Conservation (phyloP, 495 filamentous ascomycete genomes). For the Ascodesmis nigricans region DNA sequence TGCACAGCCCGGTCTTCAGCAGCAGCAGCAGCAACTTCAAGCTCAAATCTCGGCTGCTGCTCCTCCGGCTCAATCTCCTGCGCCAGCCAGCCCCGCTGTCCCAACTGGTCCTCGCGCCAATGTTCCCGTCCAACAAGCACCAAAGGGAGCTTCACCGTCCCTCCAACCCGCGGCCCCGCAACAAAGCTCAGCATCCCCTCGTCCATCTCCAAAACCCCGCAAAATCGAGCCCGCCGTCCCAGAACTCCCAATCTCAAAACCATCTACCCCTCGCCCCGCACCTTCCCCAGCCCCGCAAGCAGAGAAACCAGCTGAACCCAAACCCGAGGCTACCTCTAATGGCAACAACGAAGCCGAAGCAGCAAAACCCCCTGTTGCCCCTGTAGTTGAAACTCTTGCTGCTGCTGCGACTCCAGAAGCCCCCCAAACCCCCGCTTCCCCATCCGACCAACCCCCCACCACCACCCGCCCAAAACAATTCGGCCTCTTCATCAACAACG, state of each 20-base stretch:
- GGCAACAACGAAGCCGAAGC: conserved; percentile 28
- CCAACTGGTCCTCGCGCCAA: conserved; percentile 19
- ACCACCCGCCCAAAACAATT: conserved; percentile 26
- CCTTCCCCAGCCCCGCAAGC: conserved; percentile 18
- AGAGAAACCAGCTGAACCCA: conserved; percentile 6
- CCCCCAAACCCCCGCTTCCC: conserved; percentile 14
- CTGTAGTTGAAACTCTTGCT: conserved; percentile 24
- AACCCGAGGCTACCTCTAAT: conserved; percentile 14
- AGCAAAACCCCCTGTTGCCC: conserved; percentile 25
- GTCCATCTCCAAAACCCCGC: conserved; percentile 25
- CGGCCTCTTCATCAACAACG: conserved; percentile 64
- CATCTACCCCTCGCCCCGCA: conserved; percentile 23
- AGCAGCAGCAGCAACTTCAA: conserved; percentile 18
- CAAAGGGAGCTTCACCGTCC: conserved; percentile 32
- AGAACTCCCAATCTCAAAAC: too few relatives aligned
- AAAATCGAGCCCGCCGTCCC: conserved; percentile 21
- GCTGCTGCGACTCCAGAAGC: conserved; percentile 19
- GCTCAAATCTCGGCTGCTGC: conserved; percentile 23
- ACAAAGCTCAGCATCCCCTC: too few relatives aligned
- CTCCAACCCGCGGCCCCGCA: conserved; percentile 17
- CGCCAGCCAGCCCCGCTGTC: conserved; percentile 17
- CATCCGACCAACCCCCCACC: conserved; percentile 21
- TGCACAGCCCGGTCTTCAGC: conserved; percentile 6
- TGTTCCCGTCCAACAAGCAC: conserved; percentile 25
- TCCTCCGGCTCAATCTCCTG: conserved; percentile 22